Conservation (phyloP, 2,329 filamentous ascomycete species). For the Curvularia lunata region DNA sequence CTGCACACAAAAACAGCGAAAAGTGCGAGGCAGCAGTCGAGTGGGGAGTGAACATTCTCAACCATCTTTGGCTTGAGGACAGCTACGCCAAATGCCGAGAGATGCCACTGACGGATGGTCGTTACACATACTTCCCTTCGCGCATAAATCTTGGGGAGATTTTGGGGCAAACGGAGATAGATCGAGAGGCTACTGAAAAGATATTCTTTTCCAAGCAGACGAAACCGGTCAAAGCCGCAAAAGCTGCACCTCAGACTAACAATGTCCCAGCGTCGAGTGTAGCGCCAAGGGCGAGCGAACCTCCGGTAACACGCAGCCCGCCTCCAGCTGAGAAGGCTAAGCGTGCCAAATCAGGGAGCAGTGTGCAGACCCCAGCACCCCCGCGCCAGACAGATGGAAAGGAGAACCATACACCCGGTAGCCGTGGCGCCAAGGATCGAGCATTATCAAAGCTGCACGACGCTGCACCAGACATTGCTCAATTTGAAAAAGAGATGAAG, state of each 20-base stretch:
- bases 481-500: constrained; percentile 95
- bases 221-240: constrained; percentile 33
- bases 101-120: constrained; percentile 72
- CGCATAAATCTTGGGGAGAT: constrained; percentile 93
- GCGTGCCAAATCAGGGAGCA: constrained; percentile 33
- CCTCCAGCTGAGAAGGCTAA: constrained; percentile 35
- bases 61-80: constrained; percentile 97
- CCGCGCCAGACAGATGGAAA: constrained; percentile 61
- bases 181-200: constrained; percentile 74
- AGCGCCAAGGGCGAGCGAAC: constrained; percentile 18
- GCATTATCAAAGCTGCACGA: constrained; percentile 78
- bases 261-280: constrained; percentile 30
- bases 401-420: constrained; percentile 84
- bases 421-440: constrained; percentile 86
- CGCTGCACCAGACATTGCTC: constrained; percentile 80
- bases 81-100: constrained; percentile 89
- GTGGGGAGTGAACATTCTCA: constrained; percentile 89
- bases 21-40: constrained; percentile 92
- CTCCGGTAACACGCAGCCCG: constrained; percentile 16
- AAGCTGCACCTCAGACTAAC: constrained; percentile 25
- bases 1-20: constrained; percentile 85
- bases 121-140: constrained; percentile 85
- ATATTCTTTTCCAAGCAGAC: constrained; percentile 60
- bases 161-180: constrained; percentile 85
- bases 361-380: constrained; percentile 60